Conservation (phyloP, 202 grass and related monocot genomes). For the Panicum hallii region DNA sequence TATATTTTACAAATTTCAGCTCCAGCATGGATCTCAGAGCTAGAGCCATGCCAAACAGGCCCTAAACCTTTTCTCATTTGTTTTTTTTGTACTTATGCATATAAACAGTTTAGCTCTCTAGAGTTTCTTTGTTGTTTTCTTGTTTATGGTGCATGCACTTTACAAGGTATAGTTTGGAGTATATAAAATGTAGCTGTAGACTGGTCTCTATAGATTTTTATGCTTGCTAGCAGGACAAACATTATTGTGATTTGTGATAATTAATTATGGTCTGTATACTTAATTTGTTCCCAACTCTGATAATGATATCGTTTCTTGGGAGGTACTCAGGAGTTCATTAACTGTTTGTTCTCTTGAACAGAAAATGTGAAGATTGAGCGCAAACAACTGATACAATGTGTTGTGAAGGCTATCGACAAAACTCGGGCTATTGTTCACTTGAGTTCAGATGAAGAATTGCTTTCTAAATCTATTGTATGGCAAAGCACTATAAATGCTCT, state of each 20-base stretch:
- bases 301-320: slow-evolving; percentile 38
- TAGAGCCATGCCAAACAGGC: too few relatives aligned
- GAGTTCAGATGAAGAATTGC: slow-evolving; percentile 73
- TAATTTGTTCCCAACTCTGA: slow-evolving; percentile 38
- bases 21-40: too few relatives aligned
- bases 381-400: slow-evolving; percentile 77
- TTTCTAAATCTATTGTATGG: slow-evolving; percentile 83
- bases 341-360: slow-evolving; percentile 46
- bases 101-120: not conserved
- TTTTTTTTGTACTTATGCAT: not conserved
- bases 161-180: slow-evolving; percentile 29
- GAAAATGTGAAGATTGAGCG: slow-evolving; percentile 58
- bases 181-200: not conserved
- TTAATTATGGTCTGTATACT: not conserved
- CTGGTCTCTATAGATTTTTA: slow-evolving; percentile 29
- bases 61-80: not conserved
- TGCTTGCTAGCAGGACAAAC: slow-evolving; percentile 5
- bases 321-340: slow-evolving; percentile 29
- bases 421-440: slow-evolving; percentile 75
- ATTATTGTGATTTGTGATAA: slow-evolving; percentile 3
- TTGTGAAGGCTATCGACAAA: slow-evolving; percentile 82
- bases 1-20: too few relatives aligned
- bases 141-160: slow-evolving; percentile 8
- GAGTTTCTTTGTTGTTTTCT: slow-evolving; percentile 30
- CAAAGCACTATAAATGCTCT: slow-evolving; percentile 22